Percentiles rank a stretch among this genome's conserved stretches.
Conservation (phyloP, 169 alveolate species). For the Plasmodium fragile region DNA sequence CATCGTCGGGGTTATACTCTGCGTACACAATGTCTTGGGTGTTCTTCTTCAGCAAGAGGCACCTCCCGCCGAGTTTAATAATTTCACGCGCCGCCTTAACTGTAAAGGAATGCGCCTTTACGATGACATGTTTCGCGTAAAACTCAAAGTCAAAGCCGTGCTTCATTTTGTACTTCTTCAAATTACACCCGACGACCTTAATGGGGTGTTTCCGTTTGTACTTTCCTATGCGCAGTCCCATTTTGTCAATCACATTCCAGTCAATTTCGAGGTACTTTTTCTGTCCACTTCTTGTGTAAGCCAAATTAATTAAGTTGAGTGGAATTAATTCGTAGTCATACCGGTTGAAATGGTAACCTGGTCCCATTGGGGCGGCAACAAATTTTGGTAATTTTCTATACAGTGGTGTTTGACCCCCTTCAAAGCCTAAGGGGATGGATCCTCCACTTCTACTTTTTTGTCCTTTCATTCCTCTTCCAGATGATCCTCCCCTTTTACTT, state of each 20-base stretch:
- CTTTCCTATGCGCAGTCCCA: slow-evolving; percentile 83
- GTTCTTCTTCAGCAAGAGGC: slow-evolving; percentile 81
- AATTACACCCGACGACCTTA: slow-evolving; percentile 80
- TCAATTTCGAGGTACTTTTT: slow-evolving; percentile 81
- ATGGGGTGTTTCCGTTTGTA: slow-evolving; percentile 84
- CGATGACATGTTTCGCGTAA: slow-evolving; percentile 63
- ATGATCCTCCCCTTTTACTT: slow-evolving; percentile 85
- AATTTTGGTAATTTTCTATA: slow-evolving; percentile 86
- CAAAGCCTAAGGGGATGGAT: slow-evolving; percentile 81
- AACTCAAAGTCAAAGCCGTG: slow-evolving; percentile 66
- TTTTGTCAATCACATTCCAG: slow-evolving; percentile 83
- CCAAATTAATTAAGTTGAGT: slow-evolving; percentile 78
- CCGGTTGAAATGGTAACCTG: slow-evolving; percentile 81
- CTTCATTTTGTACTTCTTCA: slow-evolving; percentile 81
- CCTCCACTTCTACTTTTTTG: slow-evolving; percentile 87
- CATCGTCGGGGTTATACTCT: slow-evolving; percentile 83
- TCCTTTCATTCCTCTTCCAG: slow-evolving; percentile 86
- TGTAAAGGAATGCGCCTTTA: slow-evolving; percentile 85
- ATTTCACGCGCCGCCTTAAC: slow-evolving; percentile 84
- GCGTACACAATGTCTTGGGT: slow-evolving; percentile 85
- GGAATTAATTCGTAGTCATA: slow-evolving; percentile 82
- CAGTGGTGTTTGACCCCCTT: slow-evolving; percentile 87
- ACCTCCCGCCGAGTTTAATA: slow-evolving; percentile 82
- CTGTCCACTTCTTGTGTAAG: slow-evolving; percentile 75
- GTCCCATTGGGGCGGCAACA: slow-evolving; percentile 86